These are phyloP conservation scores for Eimeria tenella DNA, from an alignment of 169 alveolate species.

Conservation along the genomic window DNA sequence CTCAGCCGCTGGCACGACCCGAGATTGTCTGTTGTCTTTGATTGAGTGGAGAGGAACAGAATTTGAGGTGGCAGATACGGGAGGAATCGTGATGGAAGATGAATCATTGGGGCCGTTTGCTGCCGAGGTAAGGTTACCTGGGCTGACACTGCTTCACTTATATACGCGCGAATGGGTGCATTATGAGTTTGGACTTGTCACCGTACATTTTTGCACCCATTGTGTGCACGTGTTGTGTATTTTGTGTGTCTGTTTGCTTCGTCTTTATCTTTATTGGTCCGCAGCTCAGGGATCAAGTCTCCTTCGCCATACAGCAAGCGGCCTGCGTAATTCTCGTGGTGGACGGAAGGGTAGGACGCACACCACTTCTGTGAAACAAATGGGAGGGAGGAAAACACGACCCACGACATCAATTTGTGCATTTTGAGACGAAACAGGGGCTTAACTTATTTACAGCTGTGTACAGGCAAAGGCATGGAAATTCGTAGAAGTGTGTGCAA, in stretches of 20 bases:
- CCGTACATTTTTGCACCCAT: background rate
- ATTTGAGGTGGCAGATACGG: conserved; percentile 55
- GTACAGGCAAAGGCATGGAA: background rate
- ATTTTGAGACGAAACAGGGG: no score
- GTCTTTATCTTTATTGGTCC: background rate
- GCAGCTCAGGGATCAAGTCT: conserved; percentile 57
- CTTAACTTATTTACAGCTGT: background rate
- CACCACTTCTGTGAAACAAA: background rate
- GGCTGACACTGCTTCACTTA: background rate
- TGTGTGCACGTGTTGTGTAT: background rate
- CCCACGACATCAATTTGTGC: no score
- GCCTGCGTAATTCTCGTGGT: conserved; percentile 59
- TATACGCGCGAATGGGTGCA: background rate
- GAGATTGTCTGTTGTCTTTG: conserved; percentile 43
- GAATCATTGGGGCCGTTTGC: conserved; percentile 45
- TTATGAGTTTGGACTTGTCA: background rate
- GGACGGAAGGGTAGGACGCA: conserved; percentile 56
- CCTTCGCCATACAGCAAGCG: conserved; percentile 38
- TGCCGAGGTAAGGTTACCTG: conserved; percentile 4
- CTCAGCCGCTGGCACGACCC: conserved; percentile 12
- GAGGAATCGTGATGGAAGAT: conserved; percentile 52
- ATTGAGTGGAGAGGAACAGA: background rate
- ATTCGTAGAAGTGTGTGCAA: background rate
- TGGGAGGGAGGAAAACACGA: background rate
- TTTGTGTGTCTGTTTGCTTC: background rate